Base-by-base conservation (phyloP, 371 early-diverging fungal genomes). In the Vairimorpha apis region DNA sequence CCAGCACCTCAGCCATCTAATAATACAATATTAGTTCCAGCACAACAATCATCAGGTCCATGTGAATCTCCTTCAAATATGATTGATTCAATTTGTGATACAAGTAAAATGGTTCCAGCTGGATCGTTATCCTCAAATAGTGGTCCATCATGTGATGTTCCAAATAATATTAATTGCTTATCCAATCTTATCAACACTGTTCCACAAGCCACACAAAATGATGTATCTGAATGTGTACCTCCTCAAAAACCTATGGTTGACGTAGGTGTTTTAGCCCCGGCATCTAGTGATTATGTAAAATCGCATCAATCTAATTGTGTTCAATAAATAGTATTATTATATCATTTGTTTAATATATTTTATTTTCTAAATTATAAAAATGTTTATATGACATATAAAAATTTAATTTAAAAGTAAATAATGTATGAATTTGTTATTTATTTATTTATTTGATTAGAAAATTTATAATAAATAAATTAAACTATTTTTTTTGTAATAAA, bases 251-350 rank as follows among this genome's bases (percentile, higher is more conserved):
- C 41, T 27, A 23, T 63, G 29, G 63, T 63, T 18, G 63, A 63
- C 12, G 44, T 63, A 35, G 63, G 63, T 41, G 37, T 63, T 7
- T 35, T 63, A 37, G 27, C 29, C 1, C 63, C 63, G 1, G 63
- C 44, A 3, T 25, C 44, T 23, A 43, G 44, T 14, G 23, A 2
- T 23, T 63, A 41, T 43, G 3, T 41, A 25, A 25, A 63, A 27
- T 41, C 63, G 3, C 29, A 38, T 25, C 5, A 63, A 12, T 43
- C 16, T 63, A 5, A 7, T 14, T 63, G 63, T 32, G 63, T 63
- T 4, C 16, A 53, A 27, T 53, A 53, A 53, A 53, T 53, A 53
- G n/a, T n/a, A n/a, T n/a, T n/a, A n/a, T n/a, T n/a, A n/a, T n/a
- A n/a, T n/a, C n/a, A n/a, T n/a, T n/a, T n/a, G n/a, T n/a, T n/a